Evolutionary conservation across 106 monocot species (phyloP).

Genomic region (Dendrobium officinale): DNA sequence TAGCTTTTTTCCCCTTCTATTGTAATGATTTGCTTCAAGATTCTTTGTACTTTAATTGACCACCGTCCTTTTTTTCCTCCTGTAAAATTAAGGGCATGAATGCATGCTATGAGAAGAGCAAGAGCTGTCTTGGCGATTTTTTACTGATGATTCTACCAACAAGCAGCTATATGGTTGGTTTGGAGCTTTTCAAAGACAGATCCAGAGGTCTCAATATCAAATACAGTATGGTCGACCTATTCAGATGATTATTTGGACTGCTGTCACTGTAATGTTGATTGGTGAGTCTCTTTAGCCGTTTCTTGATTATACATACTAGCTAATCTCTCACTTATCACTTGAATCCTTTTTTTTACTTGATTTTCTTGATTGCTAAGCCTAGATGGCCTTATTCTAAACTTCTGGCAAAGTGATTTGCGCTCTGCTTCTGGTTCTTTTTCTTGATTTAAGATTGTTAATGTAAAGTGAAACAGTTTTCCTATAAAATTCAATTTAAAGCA

Average conservation of each 20-base stretch:
- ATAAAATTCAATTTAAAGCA: not conserved
- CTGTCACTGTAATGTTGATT: constrained; percentile 34
- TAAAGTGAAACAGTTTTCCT: not conserved
- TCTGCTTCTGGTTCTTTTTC: too few species aligned
- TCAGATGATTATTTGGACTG: constrained; percentile 40
- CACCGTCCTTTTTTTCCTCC: not conserved
- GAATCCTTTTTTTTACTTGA: not conserved
- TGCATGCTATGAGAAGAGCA: constrained; percentile 56
- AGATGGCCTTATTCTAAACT: not conserved
- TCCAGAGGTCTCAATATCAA: constrained; percentile 90
- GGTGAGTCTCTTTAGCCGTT: constrained; percentile 26
- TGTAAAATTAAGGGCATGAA: constrained; percentile 13
- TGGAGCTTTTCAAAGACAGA: constrained; percentile 75
- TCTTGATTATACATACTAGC: not conserved
- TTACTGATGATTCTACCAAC: constrained; percentile 42
- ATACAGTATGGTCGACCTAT: constrained; percentile 72
- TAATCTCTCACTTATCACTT: not conserved
- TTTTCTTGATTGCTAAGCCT: too few species aligned
- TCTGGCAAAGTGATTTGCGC: too few species aligned
- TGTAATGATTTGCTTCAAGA: not conserved
- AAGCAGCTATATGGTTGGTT: constrained; percentile 82
- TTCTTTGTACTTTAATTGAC: not conserved
- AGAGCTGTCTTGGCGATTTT: constrained; percentile 52
- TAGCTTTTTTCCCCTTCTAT: not conserved
- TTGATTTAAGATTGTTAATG: too few species aligned